Base-by-base conservation (phyloP, 805 yeast species). In the Lachancea cidri region DNA sequence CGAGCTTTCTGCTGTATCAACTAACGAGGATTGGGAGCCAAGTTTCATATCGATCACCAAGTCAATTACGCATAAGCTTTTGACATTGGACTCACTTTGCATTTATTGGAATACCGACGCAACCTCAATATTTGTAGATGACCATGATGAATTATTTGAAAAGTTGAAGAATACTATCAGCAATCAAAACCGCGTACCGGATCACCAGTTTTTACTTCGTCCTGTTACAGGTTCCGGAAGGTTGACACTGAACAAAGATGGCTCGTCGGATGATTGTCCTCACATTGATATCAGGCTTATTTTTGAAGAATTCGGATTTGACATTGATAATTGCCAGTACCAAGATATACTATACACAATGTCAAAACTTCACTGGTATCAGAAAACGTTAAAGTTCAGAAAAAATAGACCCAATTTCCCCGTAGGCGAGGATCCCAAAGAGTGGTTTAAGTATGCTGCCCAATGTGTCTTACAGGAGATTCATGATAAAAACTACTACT, bases 151-250 rank as follows among this genome's bases (percentile, higher is more conserved):
- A 31, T 64, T 83, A 24, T 53, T 81, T 8, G 51, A 56, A n/a
- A 63, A 59, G 13, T 79, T 83, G 54, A 68, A 74, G 46, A 50
- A 64, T 1, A 62, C 74, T 4, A 70, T 79, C 24, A 62, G 65
- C 4, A 53, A 60, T 36, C 56, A 66, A 5, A 55, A 61, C 38
- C 49, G 57, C 1, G 32, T 53, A n/a, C 52, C 65, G 7, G 55
- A 58, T 17, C 60, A 70, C 22, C 84, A 82, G 49, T 83, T 72
- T 50, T 66, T 93, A 6, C 64, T 93, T 44, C 76, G 81, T 42
- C 99, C 99, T 0, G 96, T 93, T 1, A 78, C 87, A 7, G 98
- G 98, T 18, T 69, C 72, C 32, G 98, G 98, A 29, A 83, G 81
- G 53, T 63, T 94, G 25, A 81, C 88, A 0, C 66, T 93, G 13